Percentiles rank a stretch among this genome's conserved stretches.
Conservation (phyloP, 78 protist genomes). For the Planoprotostelium fungivorum region DNA sequence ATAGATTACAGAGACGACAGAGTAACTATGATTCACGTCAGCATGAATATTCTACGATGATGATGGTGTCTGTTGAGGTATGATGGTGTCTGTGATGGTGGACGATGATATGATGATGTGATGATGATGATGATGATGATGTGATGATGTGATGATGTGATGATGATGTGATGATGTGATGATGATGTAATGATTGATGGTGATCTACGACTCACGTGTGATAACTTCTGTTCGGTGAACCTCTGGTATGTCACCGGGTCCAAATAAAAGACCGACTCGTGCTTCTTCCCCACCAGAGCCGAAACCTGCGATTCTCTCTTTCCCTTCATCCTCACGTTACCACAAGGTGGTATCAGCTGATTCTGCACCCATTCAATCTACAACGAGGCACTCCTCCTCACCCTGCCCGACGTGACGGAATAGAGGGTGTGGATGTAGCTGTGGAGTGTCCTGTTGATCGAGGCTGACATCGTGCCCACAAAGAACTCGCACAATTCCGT, state of each 20-base stretch:
- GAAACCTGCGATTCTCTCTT: background rate
- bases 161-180: too few species aligned
- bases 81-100: too few species aligned
- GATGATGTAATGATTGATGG: too few species aligned
- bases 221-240: background rate
- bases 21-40: too few species aligned
- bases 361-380: background rate
- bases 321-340: background rate
- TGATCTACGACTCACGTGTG: background rate
- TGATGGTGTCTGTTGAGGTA: too few species aligned
- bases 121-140: too few species aligned
- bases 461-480: background rate
- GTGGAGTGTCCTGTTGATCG: background rate
- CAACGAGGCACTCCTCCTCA: too few species aligned
- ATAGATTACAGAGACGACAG: background rate
- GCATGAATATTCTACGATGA: too few species aligned
- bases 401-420: background rate
- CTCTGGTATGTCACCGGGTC: background rate
- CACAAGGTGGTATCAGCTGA: background rate
- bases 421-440: background rate
- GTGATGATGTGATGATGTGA: too few species aligned
- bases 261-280: background rate
- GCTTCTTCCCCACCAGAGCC: background rate
- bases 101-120: too few species aligned
- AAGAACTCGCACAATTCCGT: background rate